Conservation (phyloP, 306 rosid genomes). For the Fragaria ananassa region DNA sequence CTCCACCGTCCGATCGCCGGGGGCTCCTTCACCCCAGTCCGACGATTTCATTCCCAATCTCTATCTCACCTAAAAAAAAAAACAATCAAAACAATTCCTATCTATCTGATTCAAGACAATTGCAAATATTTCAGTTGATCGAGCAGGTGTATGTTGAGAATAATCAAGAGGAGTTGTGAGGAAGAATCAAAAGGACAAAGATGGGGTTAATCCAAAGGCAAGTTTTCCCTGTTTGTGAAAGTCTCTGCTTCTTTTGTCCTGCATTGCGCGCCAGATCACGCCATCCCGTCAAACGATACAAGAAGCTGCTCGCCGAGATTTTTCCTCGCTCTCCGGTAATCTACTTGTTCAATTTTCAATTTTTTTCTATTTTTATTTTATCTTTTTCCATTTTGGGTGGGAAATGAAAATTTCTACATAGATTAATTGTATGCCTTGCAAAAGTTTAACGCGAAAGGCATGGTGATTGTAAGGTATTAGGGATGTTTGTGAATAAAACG, state of each 20-base stretch:
- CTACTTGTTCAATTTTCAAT: background rate
- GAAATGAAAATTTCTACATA: background rate
- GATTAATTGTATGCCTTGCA: background rate
- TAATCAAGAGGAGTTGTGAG: background rate
- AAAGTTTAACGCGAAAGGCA: background rate
- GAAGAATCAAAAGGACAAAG: background rate
- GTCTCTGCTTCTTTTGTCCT: constrained; percentile 77
- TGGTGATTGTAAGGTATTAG: background rate
- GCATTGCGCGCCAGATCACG: constrained; percentile 68
- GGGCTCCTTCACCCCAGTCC: constrained; percentile 3
- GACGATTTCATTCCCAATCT: background rate
- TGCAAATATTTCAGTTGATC: background rate
- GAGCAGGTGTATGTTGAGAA: background rate
- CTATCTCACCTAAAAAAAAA: background rate
- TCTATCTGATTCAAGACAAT: background rate
- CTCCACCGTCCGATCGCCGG: constrained; percentile 12
- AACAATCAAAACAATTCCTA: background rate
- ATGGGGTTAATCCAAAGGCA: constrained; percentile 73
- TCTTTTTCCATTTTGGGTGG: background rate
- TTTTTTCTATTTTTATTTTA: background rate
- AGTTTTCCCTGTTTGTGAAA: constrained; percentile 73
- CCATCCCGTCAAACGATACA: constrained; percentile 81
- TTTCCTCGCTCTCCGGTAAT: constrained; percentile 65
- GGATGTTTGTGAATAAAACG: background rate
- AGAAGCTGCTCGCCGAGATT: constrained; percentile 68